A percentile compares a stretch with the other conserved stretches of the same genome.
phyloP scores from a whole-genome alignment of 208 protist genomes.

The Crithidia fasciculata region DNA sequence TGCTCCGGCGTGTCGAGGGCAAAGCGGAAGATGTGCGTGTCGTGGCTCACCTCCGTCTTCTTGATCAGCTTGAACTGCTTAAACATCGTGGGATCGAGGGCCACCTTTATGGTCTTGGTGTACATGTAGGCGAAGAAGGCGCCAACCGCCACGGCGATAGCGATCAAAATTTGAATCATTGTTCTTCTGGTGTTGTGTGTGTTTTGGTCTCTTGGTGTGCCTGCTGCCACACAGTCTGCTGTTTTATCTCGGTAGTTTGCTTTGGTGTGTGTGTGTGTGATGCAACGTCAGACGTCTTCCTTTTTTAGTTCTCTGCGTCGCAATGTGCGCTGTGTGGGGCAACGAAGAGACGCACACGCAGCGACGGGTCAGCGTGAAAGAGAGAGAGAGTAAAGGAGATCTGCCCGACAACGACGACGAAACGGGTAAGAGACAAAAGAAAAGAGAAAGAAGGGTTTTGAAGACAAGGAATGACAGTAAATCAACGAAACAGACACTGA shows the following conservation, averaged over 20 bases:
- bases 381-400: no score
- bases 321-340: no score
- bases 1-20: constrained; percentile 53
- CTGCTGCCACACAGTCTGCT: no score
- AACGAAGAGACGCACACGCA: no score
- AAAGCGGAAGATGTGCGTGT: constrained; percentile 86
- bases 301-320: no score
- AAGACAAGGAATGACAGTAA: not conserved
- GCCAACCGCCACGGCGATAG: constrained; percentile 27
- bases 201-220: no score
- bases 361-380: not conserved
- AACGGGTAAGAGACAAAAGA: not conserved
- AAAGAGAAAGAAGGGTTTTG: not conserved
- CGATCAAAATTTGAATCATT: constrained; percentile 29
- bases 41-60: constrained; percentile 66
- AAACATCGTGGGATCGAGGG: constrained; percentile 61
- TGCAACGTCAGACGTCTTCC: not conserved
- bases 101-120: constrained; percentile 32
- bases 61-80: constrained; percentile 63
- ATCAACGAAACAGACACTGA: not conserved
- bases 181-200: not conserved
- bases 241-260: not conserved
- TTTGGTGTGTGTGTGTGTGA: not conserved
- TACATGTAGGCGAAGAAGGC: constrained; percentile 37
- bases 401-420: no score